Percentiles rank a stretch among this genome's conserved stretches.
Evolutionary conservation across 371 early-diverging fungal genomes (phyloP).

Genomic region (Mucor racemosus): DNA sequence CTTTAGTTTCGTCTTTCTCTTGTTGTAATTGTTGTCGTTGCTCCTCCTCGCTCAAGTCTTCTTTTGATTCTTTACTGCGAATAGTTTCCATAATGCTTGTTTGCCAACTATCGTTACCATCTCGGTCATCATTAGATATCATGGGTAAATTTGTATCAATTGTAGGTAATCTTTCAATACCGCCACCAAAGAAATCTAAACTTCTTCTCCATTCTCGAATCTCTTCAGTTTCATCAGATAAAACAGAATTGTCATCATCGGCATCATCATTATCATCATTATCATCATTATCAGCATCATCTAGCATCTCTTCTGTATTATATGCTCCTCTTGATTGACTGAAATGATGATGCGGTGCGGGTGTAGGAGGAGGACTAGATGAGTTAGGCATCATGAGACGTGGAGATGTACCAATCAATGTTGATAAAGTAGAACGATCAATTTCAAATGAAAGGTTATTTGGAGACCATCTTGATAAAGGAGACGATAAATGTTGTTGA

Average conservation of each 20-base stretch:
- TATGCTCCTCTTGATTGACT: background rate
- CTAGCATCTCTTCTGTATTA: background rate
- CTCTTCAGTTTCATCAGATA: conserved; percentile 15
- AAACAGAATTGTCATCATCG: background rate
- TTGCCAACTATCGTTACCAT: conserved; percentile 10
- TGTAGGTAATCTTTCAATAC: background rate
- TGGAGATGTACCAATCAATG: conserved; percentile 20
- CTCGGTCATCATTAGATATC: conserved; percentile 6
- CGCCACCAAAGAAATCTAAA: conserved; percentile 3
- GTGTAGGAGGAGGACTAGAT: conserved; percentile 8
- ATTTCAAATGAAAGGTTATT: conserved; percentile 26
- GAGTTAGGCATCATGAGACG: background rate
- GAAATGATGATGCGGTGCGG: background rate
- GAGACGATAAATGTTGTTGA: conserved; percentile 19
- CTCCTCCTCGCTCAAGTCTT: background rate
- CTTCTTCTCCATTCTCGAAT: conserved; percentile 22
- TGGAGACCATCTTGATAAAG: conserved; percentile 28
- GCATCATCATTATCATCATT: conserved; percentile 11
- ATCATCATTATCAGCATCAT: conserved; percentile 3
- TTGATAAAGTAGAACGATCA: conserved; percentile 28
- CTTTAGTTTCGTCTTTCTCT: background rate
- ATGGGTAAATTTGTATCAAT: conserved; percentile 20
- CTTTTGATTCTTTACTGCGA: conserved; percentile 4
- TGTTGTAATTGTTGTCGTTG: background rate
- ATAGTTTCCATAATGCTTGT: conserved; percentile 14